A percentile compares a stretch with the other conserved stretches of the same genome.
Evolutionary conservation across 805 yeast species (phyloP).

Genomic region (Ogataea allantospora): DNA sequence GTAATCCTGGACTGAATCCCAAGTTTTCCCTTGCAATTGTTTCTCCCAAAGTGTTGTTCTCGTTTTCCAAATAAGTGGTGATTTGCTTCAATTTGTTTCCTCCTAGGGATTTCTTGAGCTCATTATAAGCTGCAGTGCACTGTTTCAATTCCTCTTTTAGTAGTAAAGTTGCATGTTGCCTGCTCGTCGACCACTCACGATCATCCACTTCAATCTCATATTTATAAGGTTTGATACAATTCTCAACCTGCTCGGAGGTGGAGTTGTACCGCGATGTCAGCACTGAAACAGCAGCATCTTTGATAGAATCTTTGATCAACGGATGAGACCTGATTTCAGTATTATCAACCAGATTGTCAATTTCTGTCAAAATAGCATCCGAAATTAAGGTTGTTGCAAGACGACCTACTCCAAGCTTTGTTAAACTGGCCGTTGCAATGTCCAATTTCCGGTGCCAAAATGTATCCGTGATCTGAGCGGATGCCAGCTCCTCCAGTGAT

Average conservation of each 20-base stretch:
- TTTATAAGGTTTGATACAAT: constrained; percentile 96
- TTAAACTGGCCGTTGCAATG: constrained; percentile 74
- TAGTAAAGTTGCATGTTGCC: constrained; percentile 71
- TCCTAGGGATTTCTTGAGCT: constrained; percentile 71
- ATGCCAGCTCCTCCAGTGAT: constrained; percentile 53
- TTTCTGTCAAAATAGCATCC: constrained; percentile 73
- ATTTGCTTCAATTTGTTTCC: constrained; percentile 82
- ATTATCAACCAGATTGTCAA: constrained; percentile 66
- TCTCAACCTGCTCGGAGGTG: constrained; percentile 97
- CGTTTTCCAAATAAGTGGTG: constrained; percentile 63
- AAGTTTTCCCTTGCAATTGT: constrained; percentile 63
- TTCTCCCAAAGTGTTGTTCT: constrained; percentile 36
- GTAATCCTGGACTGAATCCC: constrained; percentile 76
- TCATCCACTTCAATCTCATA: constrained; percentile 96
- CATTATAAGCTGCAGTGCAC: constrained; percentile 62
- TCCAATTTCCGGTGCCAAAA: constrained; percentile 90
- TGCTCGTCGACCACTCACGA: constrained; percentile 83
- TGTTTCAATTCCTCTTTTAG: constrained; percentile 84
- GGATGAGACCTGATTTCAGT: constrained; percentile 85
- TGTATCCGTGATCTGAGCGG: constrained; percentile 60
- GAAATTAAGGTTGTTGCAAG: constrained; percentile 80
- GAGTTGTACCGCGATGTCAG: constrained; percentile 76
- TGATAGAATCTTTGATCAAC: constrained; percentile 75
- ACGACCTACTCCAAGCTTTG: constrained; percentile 93
- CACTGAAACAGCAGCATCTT: constrained; percentile 81